Base-by-base conservation (phyloP, 2,329 filamentous ascomycete genomes). In the Fusarium caatingaense region DNA sequence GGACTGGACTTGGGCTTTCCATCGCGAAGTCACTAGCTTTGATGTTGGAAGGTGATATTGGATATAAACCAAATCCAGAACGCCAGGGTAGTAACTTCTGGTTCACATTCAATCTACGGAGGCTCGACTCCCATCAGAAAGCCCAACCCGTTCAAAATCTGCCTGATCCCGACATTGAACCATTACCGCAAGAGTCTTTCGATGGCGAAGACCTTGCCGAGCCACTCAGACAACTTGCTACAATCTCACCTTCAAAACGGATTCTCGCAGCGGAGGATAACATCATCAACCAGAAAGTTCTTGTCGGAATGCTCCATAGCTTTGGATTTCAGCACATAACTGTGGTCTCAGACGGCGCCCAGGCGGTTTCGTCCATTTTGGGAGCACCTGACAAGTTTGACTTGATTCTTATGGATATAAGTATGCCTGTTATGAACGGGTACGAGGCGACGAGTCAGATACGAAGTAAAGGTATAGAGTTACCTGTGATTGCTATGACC, bases 361-460 rank as follows among this genome's bases (percentile, higher is more conserved):
- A 60, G 2, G 57, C 54, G 4, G 57, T 59, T 5, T 48, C 57
- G 2, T 48, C 15, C n/a, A 8, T 60, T 4, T 20, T 28, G 2
- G 18, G 18, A 5, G 27, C 15, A 3, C 6, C 42, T 0, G 4
- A 27, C 5, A 3, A 11, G 0, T 60, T 49, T 25, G 57, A 60
- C 30, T 12, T 60, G 1, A 23, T 60, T 41, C 54, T 60, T 3
- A 60, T 60, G 57, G 57, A 60, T 28, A 60, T 60, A 13, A 60
- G 57, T 10, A 60, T 60, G 57, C 57, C 57, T 0, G 18, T 60
- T 1, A 60, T 60, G 57, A 60, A 60, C n/a, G 57, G 57, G 0
- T 60, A 60, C 5, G 57, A 60, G 32, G 57, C 57, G 16, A 59
- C 57, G 6, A 25, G 20, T 9, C 18, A 27, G 5, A 60, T 60